Conservation (phyloP, 345 rosid species). For the Hirschfeldia incana region DNA sequence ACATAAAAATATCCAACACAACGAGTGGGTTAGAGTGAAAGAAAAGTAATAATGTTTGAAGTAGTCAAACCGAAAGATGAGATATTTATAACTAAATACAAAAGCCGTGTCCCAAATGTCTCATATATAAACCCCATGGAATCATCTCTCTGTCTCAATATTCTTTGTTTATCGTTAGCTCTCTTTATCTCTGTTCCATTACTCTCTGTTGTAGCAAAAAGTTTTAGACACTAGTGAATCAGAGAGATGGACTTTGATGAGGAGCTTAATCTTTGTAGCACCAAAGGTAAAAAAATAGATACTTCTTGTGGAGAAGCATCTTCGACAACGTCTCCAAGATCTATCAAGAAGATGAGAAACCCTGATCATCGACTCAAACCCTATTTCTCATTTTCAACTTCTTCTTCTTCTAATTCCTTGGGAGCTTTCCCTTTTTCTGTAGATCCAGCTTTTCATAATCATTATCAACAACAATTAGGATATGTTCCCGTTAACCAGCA, state of each 20-base stretch:
- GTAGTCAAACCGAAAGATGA: slow-evolving; percentile 18
- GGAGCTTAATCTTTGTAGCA: slow-evolving; percentile 39
- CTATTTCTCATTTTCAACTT: slow-evolving; percentile 22
- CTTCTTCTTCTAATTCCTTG: slow-evolving; percentile 33
- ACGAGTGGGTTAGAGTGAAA: neutral
- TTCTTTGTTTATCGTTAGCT: neutral
- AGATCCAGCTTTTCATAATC: slow-evolving; percentile 46
- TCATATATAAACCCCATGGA: slow-evolving; percentile 30
- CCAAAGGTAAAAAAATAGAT: slow-evolving; percentile 42
- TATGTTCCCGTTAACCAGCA: slow-evolving; percentile 18
- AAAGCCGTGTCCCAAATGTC: slow-evolving; percentile 4
- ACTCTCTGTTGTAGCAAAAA: neutral
- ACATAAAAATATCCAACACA: neutral
- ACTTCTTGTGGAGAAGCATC: slow-evolving; percentile 53
- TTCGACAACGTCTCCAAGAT: slow-evolving; percentile 59
- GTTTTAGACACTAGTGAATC: neutral
- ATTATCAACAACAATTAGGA: slow-evolving; percentile 22
- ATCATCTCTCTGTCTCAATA: neutral
- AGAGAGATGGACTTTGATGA: slow-evolving; percentile 39
- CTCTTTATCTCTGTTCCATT: neutral
- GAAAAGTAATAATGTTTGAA: neutral
- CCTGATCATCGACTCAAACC: slow-evolving; percentile 49
- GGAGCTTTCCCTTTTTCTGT: slow-evolving; percentile 51
- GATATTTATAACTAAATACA: slow-evolving; percentile 1
- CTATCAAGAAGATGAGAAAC: slow-evolving; percentile 67